These are phyloP conservation scores for Penicillium odoratum DNA, from an alignment of 495 filamentous ascomycete species.

Conservation along the genomic window DNA sequence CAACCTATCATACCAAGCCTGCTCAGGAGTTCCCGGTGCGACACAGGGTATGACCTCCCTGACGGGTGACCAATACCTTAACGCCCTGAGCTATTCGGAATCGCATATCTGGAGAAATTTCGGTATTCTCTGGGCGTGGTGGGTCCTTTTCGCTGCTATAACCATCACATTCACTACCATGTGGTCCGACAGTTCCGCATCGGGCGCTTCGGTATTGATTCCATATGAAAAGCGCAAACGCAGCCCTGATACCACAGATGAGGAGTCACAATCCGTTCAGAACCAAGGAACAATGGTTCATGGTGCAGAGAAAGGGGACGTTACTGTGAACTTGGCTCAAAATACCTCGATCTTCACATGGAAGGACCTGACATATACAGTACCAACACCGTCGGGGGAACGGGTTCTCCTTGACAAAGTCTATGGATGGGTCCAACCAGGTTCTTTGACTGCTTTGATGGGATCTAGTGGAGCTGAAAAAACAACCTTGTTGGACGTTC, in stretches of 20 bases:
- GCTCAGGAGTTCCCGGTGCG: constrained; percentile 52
- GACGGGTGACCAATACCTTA: constrained; percentile 51
- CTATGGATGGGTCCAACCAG: constrained; percentile 89
- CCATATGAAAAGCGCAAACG: constrained; percentile 38
- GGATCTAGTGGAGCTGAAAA: constrained; percentile 65
- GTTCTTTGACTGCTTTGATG: constrained; percentile 72
- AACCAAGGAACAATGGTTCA: background rate
- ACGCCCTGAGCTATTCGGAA: constrained; percentile 45
- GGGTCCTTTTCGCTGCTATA: constrained; percentile 37
- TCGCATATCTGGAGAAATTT: constrained; percentile 48
- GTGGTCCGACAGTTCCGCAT: constrained; percentile 32
- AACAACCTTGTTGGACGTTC: constrained; percentile 54
- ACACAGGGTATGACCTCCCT: constrained; percentile 38
- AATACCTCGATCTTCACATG: constrained; percentile 61
- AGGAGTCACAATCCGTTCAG: constrained; percentile 24
- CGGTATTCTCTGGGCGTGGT: constrained; percentile 44
- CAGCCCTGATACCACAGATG: constrained; percentile 17
- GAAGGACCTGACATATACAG: constrained; percentile 58
- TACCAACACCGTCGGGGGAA: constrained; percentile 44
- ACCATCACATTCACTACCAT: constrained; percentile 34
- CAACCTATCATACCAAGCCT: constrained; percentile 37
- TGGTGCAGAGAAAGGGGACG: constrained; percentile 18
- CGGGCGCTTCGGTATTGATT: constrained; percentile 34
- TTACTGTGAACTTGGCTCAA: constrained; percentile 33
- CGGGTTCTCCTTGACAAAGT: constrained; percentile 69